These are phyloP conservation scores for Pichia membranifaciens DNA, from an alignment of 805 yeast species.

Conservation along the genomic window DNA sequence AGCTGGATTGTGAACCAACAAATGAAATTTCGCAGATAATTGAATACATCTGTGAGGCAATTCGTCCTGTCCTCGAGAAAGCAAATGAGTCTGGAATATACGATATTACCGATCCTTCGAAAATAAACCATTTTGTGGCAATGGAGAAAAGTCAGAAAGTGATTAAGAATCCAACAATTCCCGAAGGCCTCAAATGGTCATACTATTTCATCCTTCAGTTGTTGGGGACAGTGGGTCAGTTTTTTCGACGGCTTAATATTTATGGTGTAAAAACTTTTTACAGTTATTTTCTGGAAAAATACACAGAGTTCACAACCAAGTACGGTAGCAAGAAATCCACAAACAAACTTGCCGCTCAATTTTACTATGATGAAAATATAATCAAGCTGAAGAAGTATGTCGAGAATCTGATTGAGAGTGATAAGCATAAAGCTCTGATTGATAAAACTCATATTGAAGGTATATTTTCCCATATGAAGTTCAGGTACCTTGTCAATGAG, in stretches of 20 bases:
- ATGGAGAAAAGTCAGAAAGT: conserved; percentile 62
- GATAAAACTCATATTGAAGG: conserved; percentile 24
- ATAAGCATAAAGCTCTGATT: conserved; percentile 19
- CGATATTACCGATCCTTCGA: conserved; percentile 58
- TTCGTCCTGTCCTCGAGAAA: conserved; percentile 56
- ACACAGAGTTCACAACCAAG: conserved; percentile 53
- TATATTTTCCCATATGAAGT: conserved; percentile 62
- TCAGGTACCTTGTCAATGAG: conserved; percentile 53
- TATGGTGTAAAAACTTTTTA: conserved; percentile 82
- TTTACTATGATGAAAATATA: conserved; percentile 50
- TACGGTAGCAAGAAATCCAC: conserved; percentile 52
- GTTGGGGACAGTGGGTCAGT: conserved; percentile 67
- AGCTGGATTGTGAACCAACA: conserved; percentile 49
- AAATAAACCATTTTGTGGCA: conserved; percentile 64
- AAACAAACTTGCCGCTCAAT: conserved; percentile 54
- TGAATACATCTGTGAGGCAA: conserved; percentile 53
- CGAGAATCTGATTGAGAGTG: conserved; percentile 34
- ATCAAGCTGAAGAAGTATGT: conserved; percentile 39
- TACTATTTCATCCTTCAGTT: conserved; percentile 56
- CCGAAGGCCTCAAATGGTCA: conserved; percentile 73
- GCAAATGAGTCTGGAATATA: conserved; percentile 63
- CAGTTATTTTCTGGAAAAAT: conserved; percentile 55
- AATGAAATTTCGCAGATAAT: conserved; percentile 52
- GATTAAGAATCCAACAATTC: conserved; percentile 44
- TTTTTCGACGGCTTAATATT: conserved; percentile 59